A percentile compares a stretch with the other conserved stretches of the same genome.
These are phyloP conservation scores for Cladophialophora yegresii DNA, from an alignment of 2,329 filamentous ascomycete species.

Conservation along the genomic window DNA sequence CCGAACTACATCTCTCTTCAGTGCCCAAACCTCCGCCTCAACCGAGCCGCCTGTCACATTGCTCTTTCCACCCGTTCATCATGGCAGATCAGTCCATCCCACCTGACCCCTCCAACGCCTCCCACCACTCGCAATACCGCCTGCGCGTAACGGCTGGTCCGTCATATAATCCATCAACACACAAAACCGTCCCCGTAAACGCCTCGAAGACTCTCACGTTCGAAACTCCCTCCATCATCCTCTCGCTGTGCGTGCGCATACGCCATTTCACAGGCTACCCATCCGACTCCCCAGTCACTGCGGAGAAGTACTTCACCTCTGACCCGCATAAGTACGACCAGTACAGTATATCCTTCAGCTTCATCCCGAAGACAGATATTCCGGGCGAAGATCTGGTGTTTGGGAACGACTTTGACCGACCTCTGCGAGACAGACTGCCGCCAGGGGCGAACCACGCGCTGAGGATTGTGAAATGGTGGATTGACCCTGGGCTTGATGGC, in stretches of 20 bases:
- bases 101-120: slow-evolving; percentile 1
- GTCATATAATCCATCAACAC: slow-evolving; percentile 70
- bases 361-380: slow-evolving; percentile 70
- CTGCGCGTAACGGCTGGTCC: slow-evolving; percentile 80
- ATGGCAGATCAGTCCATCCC: background rate
- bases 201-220: slow-evolving; percentile 63
- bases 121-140: slow-evolving; percentile 56
- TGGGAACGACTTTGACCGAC: slow-evolving; percentile 92
- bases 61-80: background rate
- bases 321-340: slow-evolving; percentile 72
- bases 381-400: slow-evolving; percentile 76
- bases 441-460: slow-evolving; percentile 84
- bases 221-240: slow-evolving; percentile 63
- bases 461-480: slow-evolving; percentile 82
- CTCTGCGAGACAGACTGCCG: slow-evolving; percentile 81
- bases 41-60: background rate
- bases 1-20: background rate
- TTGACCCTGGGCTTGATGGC: slow-evolving; percentile 87
- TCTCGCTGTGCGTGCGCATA: slow-evolving; percentile 76
- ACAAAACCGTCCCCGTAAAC: slow-evolving; percentile 76
- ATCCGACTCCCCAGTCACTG: slow-evolving; percentile 65
- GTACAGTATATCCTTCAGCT: slow-evolving; percentile 79
- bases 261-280: slow-evolving; percentile 70
- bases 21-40: background rate
- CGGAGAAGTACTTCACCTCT: slow-evolving; percentile 70